phyloP scores from a whole-genome alignment of 2,329 filamentous ascomycete species.

The Talaromyces sp. region DNA sequence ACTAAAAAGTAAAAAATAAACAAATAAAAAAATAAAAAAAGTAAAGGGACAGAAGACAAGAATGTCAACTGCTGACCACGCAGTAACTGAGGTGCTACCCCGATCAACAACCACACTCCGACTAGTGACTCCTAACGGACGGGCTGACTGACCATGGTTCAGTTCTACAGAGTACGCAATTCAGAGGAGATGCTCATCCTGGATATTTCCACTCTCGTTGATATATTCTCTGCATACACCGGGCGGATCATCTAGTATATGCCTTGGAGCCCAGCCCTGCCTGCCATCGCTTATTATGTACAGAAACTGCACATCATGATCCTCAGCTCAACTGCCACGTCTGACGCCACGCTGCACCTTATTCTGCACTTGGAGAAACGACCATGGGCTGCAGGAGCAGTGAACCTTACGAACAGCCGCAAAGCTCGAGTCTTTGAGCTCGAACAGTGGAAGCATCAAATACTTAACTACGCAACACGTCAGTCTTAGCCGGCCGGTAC shows the following conservation, averaged over 20 bases:
- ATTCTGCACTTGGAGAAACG: background rate
- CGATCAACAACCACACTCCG: background rate
- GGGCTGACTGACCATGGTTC: background rate
- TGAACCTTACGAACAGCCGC: background rate
- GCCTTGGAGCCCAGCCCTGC: constrained; percentile 4
- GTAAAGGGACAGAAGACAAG: background rate
- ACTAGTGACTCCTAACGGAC: background rate
- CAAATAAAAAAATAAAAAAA: background rate
- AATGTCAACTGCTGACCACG: background rate
- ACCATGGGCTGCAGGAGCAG: background rate
- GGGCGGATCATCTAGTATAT: background rate
- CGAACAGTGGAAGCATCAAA: background rate
- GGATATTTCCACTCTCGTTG: background rate
- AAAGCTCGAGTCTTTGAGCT: background rate
- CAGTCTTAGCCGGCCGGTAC: background rate
- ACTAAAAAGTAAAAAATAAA: no score
- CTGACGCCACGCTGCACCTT: constrained; percentile 5
- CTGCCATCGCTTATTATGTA: constrained; percentile 4
- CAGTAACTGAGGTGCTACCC: background rate
- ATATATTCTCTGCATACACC: constrained; percentile 1
- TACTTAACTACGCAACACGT: background rate
- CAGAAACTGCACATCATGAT: background rate
- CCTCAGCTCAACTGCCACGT: constrained; percentile 5
- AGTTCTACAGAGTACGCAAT: background rate
- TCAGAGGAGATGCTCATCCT: background rate